Evolutionary conservation across 2,329 filamentous ascomycete species (phyloP), one percentile per base, ranked within the genome.

Genomic region (Fusarium chuoi): DNA sequence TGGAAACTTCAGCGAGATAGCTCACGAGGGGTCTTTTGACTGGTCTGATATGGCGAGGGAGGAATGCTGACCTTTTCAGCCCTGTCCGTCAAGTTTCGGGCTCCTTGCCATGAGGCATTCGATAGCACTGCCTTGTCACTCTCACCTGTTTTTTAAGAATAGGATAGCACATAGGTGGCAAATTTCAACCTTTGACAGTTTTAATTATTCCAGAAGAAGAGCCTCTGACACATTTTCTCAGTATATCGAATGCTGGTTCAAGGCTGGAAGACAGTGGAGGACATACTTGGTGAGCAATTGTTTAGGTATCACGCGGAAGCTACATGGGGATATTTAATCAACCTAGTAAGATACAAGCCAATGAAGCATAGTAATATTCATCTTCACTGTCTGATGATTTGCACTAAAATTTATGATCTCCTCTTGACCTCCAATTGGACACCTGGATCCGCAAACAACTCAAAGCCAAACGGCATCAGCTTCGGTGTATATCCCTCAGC

Each of bases 211-310:
- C 33, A n/a, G 3, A 42, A 15, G 13, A n/a, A 1, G 1, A 42
- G 0, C 3, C 22, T 1, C 2, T n/a, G 5, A 42, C n/a, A n/a
- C 6, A 15, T n/a, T 42, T 44, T 10, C 42, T 18, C 15, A 7
- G 24, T 24, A 6, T 7, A 24, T 12, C 10, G 15, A 24, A 2
- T 24, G 41, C 6, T 44, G 41, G 41, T 10, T 24, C 6, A 44
- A 11, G 15, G n/a, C n/a, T n/a, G 14, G 41, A 24, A 18, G n/a
- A 24, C 1, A 18, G n/a, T 18, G 41, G 4, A 44, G 15, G n/a
- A 5, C 17, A 24, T 44, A 7, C n/a, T 18, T 11, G 17, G 13
- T 14, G 26, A 26, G 13, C 6, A 7, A 22, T 17, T 14, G 8
- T 48, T 11, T 48, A 6, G 11, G 7, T 20, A 11, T 48, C 13